A percentile compares a stretch with the other conserved stretches of the same genome.
Evolutionary conservation across 352 stramenopile genomes (phyloP).

Genomic region (Phytopythium ostracodes): DNA sequence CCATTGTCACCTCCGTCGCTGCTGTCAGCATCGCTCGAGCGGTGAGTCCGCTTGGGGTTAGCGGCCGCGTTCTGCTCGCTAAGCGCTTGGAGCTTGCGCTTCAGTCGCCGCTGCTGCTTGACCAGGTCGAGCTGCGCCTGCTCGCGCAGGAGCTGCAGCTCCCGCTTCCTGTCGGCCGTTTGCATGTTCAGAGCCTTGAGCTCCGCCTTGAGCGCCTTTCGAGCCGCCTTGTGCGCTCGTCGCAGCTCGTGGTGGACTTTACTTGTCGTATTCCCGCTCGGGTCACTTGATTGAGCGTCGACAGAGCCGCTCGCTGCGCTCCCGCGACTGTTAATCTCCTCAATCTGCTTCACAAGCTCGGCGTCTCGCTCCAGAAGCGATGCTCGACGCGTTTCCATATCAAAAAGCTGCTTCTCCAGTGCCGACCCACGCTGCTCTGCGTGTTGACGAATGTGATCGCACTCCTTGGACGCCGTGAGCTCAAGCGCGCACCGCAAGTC

Average conservation of each 20-base stretch:
- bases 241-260: conserved; percentile 32
- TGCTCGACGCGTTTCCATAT: conserved; percentile 15
- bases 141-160: conserved; percentile 19
- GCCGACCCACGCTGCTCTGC: conserved; percentile 8
- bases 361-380: conserved; percentile 25
- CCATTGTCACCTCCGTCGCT: not conserved
- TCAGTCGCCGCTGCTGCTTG: conserved; percentile 9
- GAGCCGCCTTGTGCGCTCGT: conserved; percentile 32
- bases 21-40: not conserved
- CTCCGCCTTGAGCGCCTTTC: conserved; percentile 44
- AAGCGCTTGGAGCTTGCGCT: conserved; percentile 10
- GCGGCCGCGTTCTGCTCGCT: not conserved
- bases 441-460: conserved; percentile 15
- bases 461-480: conserved; percentile 15
- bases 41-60: not conserved
- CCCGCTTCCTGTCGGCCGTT: conserved; percentile 17
- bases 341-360: conserved; percentile 37
- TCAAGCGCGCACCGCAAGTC: conserved; percentile 29
- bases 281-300: conserved; percentile 4
- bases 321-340: conserved; percentile 60
- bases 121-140: conserved; percentile 18
- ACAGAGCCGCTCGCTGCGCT: conserved; percentile 7
- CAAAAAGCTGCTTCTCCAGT: conserved; percentile 15
- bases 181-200: conserved; percentile 23
- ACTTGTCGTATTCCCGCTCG: not conserved